Base-by-base conservation (phyloP, 2,329 filamentous ascomycete genomes). In the Calonectria pteridis region DNA sequence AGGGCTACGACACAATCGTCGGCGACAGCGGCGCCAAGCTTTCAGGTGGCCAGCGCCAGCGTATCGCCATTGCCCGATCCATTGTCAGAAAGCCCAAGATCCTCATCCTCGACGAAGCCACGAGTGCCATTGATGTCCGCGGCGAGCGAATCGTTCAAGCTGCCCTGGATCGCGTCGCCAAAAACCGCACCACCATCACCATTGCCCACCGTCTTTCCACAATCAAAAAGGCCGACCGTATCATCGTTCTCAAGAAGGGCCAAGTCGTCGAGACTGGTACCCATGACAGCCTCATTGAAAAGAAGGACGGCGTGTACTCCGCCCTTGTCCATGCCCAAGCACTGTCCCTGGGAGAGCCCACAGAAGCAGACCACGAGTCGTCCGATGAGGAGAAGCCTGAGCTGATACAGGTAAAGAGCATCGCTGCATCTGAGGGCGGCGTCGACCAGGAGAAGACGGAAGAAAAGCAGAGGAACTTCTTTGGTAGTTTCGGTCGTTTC, bases 1-100 rank as follows among this genome's bases (percentile, higher is more conserved):
- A 94, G 86, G 91, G 91, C 1, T 96, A 96, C 80, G 89, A 93
- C 6, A 95, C 94, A 0, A 84, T 90, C 11, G 94, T 97, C 1
- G 95, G 95, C 1, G 94, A 96, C 80, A 90, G 90, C 33, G 95
- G 95, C 6, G 93, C 93, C 62, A 95, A 94, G 81, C 86, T 97
- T 1, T 95, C 93, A 14, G 94, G 94, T n/a, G 95, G 95, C 0
- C 95, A 98, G 82, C 91, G 94, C n/a, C 95, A 97, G 82, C 91
- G 95, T 6, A 89, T 97, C 29, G 93, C 94, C 2, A 95, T 95
- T 74, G 94, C 94, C 1, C 88, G 94, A 35, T 93, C 92, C 49
- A 94, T 96, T 73, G 89, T 96, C 59, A 91, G 93, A 72, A 88
- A 93, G 73, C 94, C 94, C 0, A 88, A 89, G 18, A 94, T 95